Conservation (phyloP, 164 flowering plant species). For the Annona squamosa region DNA sequence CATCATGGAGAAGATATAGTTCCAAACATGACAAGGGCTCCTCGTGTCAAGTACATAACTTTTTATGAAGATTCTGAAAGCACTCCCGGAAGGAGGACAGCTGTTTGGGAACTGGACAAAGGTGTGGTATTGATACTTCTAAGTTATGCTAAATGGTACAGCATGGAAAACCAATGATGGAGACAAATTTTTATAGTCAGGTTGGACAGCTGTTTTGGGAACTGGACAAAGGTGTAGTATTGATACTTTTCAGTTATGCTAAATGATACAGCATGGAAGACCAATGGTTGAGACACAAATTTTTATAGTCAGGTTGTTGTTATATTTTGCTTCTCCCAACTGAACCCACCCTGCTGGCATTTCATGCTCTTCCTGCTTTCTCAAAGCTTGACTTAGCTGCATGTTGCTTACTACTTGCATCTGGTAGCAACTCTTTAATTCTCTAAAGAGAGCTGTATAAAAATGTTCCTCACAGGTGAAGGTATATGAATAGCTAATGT, state of each 20-base stretch:
- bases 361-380: not conserved
- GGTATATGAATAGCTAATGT: too few relatives aligned
- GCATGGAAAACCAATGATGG: not conserved
- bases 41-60: conserved; percentile 79
- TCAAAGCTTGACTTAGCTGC: not conserved
- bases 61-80: conserved; percentile 96
- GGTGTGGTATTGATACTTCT: conserved; percentile 25
- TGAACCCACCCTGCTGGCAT: not conserved
- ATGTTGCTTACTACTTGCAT: not conserved
- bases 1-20: conserved; percentile 54
- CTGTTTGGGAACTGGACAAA: conserved; percentile 96
- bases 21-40: conserved; percentile 85
- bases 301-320: not conserved
- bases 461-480: too few relatives aligned
- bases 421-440: not conserved
- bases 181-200: not conserved
- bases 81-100: conserved; percentile 80
- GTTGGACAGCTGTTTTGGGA: conserved; percentile 49
- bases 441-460: not conserved
- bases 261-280: not conserved
- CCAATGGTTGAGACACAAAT: not conserved
- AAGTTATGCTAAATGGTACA: not conserved
- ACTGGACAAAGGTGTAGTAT: conserved; percentile 63
- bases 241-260: not conserved
- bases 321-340: not conserved